Percentiles rank a stretch among this genome's conserved stretches.
phyloP scores from a whole-genome alignment of 148 eudicot species.

The Rhododendron molle region DNA sequence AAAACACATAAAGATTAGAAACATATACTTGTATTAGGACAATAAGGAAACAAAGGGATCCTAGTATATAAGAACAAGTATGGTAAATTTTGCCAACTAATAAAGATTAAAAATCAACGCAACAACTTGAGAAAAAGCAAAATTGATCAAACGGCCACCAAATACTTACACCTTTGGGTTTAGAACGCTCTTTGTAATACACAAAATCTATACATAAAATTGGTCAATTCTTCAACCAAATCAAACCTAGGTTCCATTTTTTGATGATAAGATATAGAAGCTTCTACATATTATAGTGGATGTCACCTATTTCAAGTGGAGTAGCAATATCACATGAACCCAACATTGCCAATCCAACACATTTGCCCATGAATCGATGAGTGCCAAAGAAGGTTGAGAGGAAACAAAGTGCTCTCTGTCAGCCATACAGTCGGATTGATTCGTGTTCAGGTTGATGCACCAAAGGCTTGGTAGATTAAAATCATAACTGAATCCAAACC shows the following conservation, averaged over 20 bases:
- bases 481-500: not conserved
- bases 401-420: not conserved
- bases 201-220: not conserved
- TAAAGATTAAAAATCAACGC: not conserved
- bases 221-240: not conserved
- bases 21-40: not conserved
- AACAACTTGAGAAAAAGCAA: not conserved
- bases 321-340: not conserved
- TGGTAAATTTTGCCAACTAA: not conserved
- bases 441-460: not conserved
- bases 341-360: not conserved
- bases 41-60: not conserved
- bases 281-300: not conserved
- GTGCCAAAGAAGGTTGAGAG: not conserved
- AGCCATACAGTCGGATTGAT: not conserved
- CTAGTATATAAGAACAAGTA: not conserved
- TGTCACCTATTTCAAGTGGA: not conserved
- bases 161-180: too few species aligned
- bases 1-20: constrained; percentile 1
- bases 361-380: not conserved
- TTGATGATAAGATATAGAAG: not conserved
- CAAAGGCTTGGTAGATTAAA: not conserved
- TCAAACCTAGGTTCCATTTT: not conserved
- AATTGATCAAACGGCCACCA: not conserved
- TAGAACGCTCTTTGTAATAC: not conserved